Conservation (phyloP, 2,329 filamentous ascomycete genomes). For the Colletotrichum tropicicola region DNA sequence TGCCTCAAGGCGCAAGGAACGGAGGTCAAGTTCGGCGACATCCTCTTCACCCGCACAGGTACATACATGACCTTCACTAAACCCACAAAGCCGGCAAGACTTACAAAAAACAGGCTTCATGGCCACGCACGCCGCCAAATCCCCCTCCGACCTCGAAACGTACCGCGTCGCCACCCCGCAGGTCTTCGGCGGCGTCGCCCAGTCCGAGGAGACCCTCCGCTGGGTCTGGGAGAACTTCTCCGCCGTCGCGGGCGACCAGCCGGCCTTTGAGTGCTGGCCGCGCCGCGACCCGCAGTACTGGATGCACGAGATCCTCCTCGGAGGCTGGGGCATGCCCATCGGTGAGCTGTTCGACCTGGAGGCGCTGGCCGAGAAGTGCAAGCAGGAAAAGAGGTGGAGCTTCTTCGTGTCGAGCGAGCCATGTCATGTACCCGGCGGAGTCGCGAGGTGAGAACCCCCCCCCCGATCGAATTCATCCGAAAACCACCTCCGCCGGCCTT, state of each 20-base stretch:
- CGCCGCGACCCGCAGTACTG: conserved; percentile 40
- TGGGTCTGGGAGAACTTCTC: conserved; percentile 70
- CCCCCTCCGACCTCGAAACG: conserved; percentile 14
- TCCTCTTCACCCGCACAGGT: conserved; percentile 63
- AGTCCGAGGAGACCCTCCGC: conserved; percentile 54
- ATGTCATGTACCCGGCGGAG: conserved; percentile 41
- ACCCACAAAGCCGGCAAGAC: not conserved
- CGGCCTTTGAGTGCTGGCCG: conserved; percentile 60
- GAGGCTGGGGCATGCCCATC: conserved; percentile 52
- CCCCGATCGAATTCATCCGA: not conserved
- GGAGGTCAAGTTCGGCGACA: conserved; percentile 54
- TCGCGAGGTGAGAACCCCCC: conserved; percentile 33
- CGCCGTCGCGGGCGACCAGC: conserved; percentile 65
- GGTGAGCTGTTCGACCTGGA: conserved; percentile 53
- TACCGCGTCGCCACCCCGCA: conserved; percentile 15
- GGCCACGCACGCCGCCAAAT: conserved; percentile 22
- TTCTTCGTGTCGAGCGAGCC: conserved; percentile 50
- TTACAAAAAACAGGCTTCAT: conserved; percentile 24
- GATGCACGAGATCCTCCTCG: conserved; percentile 52
- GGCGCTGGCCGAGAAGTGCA: conserved; percentile 43
- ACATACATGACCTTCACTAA: not conserved
- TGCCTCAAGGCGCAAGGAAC: conserved; percentile 31
- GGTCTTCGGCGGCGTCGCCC: conserved; percentile 52
- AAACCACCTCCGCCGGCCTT: too few relatives aligned
- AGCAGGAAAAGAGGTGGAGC: conserved; percentile 41